These are phyloP conservation scores for Astrocystis sublimbata DNA, from an alignment of 495 filamentous ascomycete genomes.

Conservation along the genomic window DNA sequence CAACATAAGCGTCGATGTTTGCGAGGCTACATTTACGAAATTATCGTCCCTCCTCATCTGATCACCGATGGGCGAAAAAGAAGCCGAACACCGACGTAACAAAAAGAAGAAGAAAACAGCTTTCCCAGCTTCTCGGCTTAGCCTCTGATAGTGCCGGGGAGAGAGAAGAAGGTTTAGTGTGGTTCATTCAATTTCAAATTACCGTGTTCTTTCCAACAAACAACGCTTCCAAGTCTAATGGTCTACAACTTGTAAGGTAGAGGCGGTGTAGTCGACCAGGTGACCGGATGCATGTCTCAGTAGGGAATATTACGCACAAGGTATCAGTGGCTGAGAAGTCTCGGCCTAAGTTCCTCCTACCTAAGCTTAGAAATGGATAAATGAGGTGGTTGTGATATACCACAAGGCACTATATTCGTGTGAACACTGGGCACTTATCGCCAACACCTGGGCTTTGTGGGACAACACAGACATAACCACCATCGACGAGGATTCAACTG, in stretches of 20 bases:
- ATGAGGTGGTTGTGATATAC: too few species aligned
- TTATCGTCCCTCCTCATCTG: too few species aligned
- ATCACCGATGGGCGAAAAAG: too few species aligned
- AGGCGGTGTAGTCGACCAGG: background rate
- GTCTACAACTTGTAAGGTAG: background rate
- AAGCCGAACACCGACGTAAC: too few species aligned
- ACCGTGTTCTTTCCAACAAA: background rate
- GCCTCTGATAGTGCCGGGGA: too few species aligned
- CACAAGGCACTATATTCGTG: conserved; percentile 1
- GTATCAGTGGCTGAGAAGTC: background rate
- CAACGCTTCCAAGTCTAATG: background rate
- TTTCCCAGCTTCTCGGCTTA: too few species aligned
- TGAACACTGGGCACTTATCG: background rate
- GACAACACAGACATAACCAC: conserved; percentile 11
- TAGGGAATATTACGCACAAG: background rate
- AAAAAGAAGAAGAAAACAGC: too few species aligned
- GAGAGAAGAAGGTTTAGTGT: too few species aligned
- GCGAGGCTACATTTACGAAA: too few species aligned
- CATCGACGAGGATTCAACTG: background rate
- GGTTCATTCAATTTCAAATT: too few species aligned
- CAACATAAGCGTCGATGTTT: background rate
- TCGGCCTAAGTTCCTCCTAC: background rate
- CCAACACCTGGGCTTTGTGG: background rate
- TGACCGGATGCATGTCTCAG: conserved; percentile 1
- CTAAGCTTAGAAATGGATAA: too few species aligned